Evolutionary conservation across 164 flowering plant genomes (phyloP), one percentile per base, ranked within the genome.

Genomic region (Protea cynaroides): DNA sequence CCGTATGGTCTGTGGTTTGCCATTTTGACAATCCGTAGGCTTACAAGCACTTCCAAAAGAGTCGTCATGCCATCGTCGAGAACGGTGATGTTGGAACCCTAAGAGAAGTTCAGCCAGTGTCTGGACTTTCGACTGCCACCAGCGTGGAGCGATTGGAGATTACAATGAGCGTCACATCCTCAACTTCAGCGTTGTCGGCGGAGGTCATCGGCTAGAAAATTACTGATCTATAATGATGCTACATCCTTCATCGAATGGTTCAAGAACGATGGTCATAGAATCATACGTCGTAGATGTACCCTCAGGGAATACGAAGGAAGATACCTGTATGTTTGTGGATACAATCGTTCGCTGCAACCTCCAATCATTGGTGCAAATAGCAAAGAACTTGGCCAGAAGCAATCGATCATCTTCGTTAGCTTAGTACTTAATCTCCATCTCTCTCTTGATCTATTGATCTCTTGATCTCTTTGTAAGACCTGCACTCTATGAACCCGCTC

Each of bases 1-100:
- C 88, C 59, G 92, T 88, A n/a, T 90, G 97, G 97, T 81, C 97
- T 9, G 82, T 90, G 13, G 83, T 90, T 61, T 85, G 95, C 21
- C 85, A 89, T 58, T 90, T 90, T 79, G 97, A 90, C 66, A 80
- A 79, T 64, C 97, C 97, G 0, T 89, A 88, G 59, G 83, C 83
- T 23, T 88, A 86, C 78, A 90, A 90, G 67, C 83, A 82, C 73
- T 85, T 90, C 62, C 76, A 88, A 34, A 85, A 82, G 81, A 82
- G 87, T 76, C 88, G 94, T 79, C 59, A 76, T 76, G 82, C 86
- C 61, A 47, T 83, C 67, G 63, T 64, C 63, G 93, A 91, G n/a
- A 79, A 82, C 66, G 88, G 86, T 38, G 65, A 72, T 50, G 93
- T 84, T 8, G 96, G 96, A 11, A 73, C 82, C n/a, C 73, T 89